These are phyloP conservation scores for Phaffomyces thermotolerans DNA, from an alignment of 805 yeast species.

Conservation along the genomic window DNA sequence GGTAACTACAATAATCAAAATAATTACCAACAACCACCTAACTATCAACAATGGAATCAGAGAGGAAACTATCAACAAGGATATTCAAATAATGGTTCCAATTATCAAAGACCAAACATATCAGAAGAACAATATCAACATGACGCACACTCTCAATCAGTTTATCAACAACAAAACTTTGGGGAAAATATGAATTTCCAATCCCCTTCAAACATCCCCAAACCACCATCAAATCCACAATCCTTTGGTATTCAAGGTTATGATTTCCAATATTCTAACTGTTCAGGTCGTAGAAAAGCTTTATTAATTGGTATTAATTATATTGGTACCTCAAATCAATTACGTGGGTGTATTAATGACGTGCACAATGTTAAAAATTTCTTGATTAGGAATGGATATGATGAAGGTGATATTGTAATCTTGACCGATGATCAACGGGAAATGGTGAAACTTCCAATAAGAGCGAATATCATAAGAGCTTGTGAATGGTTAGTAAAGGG, in stretches of 20 bases:
- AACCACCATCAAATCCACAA: constrained; percentile 13
- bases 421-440: constrained; percentile 50
- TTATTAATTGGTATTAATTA: constrained; percentile 74
- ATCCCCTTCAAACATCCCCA: constrained; percentile 4
- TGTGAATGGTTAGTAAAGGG: constrained; percentile 75
- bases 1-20: neutral
- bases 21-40: neutral
- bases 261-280: constrained; percentile 55
- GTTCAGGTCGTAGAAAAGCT: constrained; percentile 70
- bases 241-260: constrained; percentile 15
- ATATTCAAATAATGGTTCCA: neutral
- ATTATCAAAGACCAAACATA: neutral
- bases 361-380: constrained; percentile 41
- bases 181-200: constrained; percentile 2
- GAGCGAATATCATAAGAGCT: constrained; percentile 64
- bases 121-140: constrained; percentile 4
- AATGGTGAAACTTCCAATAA: constrained; percentile 51
- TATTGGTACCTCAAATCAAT: constrained; percentile 49
- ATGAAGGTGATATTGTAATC: constrained; percentile 48
- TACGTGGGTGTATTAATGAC: constrained; percentile 80
- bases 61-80: neutral
- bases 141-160: constrained; percentile 2
- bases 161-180: constrained; percentile 4
- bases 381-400: constrained; percentile 39
- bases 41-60: neutral